Percentiles rank a stretch among this genome's conserved stretches.
phyloP scores from a whole-genome alignment of 805 yeast genomes.

The Cyberlindnera euphorbiiphila region DNA sequence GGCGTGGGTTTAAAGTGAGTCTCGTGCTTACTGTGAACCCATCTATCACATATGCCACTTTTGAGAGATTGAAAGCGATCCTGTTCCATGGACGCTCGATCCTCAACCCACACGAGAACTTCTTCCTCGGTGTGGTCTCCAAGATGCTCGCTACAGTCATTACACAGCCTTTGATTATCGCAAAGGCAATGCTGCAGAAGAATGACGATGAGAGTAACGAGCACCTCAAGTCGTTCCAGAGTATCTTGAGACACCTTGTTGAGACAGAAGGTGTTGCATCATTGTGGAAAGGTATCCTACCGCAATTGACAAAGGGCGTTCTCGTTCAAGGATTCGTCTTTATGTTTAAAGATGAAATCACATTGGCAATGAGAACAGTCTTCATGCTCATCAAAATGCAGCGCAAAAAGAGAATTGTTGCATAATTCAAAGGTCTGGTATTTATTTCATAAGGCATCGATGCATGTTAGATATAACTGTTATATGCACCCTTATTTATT shows the following conservation, averaged over 20 bases:
- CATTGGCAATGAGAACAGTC: constrained; percentile 20
- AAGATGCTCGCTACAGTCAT: constrained; percentile 75
- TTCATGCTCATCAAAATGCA: constrained; percentile 18
- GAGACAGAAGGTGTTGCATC: constrained; percentile 60
- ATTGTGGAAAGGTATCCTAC: constrained; percentile 75
- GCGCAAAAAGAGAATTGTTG: constrained; percentile 3
- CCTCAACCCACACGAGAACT: constrained; percentile 61
- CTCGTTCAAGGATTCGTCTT: constrained; percentile 81
- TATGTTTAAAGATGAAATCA: constrained; percentile 50
- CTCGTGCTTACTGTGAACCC: constrained; percentile 78
- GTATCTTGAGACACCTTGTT: constrained; percentile 58
- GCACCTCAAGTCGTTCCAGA: constrained; percentile 53
- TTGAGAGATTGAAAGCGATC: constrained; percentile 58
- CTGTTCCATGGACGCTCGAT: constrained; percentile 33
- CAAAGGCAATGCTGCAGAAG: constrained; percentile 76
- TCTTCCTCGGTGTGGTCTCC: constrained; percentile 71
- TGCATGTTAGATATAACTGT: no score
- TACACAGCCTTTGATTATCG: constrained; percentile 82
- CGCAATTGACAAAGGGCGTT: constrained; percentile 78
- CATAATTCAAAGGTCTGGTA: neutral
- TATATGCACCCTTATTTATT: no score
- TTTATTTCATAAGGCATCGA: no score
- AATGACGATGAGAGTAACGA: constrained; percentile 36
- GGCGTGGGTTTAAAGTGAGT: constrained; percentile 83
- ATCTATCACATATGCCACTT: constrained; percentile 80